Conservation (phyloP, 768 basidiomycete genomes). For the Amanita jacksonii region DNA sequence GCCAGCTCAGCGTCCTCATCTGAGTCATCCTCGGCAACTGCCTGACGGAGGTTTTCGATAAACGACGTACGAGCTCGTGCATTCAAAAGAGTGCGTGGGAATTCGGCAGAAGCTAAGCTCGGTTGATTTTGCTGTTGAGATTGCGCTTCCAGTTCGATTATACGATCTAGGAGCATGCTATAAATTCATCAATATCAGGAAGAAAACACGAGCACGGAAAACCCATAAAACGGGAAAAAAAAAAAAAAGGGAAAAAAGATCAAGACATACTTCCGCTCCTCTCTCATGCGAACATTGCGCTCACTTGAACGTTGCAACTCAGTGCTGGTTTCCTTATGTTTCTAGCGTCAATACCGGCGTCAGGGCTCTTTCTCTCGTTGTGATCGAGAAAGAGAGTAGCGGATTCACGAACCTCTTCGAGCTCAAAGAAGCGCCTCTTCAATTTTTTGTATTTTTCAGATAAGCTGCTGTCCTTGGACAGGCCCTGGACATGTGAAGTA, state of each 20-base stretch:
- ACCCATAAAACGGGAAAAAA: no score
- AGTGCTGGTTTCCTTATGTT: constrained; percentile 47
- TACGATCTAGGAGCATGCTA: constrained; percentile 51
- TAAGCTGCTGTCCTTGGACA: constrained; percentile 28
- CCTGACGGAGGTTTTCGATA: constrained; percentile 37
- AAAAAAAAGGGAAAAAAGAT: no score
- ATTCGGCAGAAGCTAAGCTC: constrained; percentile 16
- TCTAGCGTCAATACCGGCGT: constrained; percentile 30
- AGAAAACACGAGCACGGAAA: constrained; percentile 1
- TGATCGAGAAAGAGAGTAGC: constrained; percentile 17
- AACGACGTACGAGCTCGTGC: constrained; percentile 34
- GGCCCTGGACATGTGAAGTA: constrained; percentile 17
- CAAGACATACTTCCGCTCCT: constrained; percentile 51
- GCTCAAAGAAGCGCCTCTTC: constrained; percentile 56
- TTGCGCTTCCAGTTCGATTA: constrained; percentile 48
- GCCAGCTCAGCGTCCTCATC: constrained; percentile 42
- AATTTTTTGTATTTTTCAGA: constrained; percentile 55
- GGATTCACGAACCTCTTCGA: constrained; percentile 51
- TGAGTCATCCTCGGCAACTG: constrained; percentile 32
- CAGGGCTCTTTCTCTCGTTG: constrained; percentile 19
- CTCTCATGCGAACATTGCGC: constrained; percentile 49
- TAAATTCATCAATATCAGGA: constrained; percentile 5
- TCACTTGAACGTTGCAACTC: constrained; percentile 54
- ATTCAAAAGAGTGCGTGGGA: constrained; percentile 38
- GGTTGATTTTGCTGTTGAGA: constrained; percentile 16